Evolutionary conservation across 2,329 filamentous ascomycete genomes (phyloP).

Genomic region (Microdochium trichocladiopsis): DNA sequence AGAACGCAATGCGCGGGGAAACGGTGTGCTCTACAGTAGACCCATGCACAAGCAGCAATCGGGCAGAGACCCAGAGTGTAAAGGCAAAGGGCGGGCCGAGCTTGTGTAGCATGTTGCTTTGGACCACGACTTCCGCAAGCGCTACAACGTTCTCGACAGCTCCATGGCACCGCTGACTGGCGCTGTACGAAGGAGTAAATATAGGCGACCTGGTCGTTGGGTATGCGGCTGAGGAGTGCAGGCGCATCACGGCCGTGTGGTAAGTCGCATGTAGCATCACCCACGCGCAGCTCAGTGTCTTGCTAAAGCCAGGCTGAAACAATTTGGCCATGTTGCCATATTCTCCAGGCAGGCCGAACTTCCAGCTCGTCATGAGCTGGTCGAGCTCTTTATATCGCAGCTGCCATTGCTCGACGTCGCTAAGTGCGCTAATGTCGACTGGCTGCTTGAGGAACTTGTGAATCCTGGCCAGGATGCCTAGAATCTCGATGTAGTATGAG

Average conservation of each 20-base stretch:
- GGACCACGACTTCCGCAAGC: slow-evolving; percentile 70
- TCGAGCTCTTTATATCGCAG: slow-evolving; percentile 80
- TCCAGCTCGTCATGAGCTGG: slow-evolving; percentile 72
- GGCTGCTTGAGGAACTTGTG: slow-evolving; percentile 85
- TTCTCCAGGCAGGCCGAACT: slow-evolving; percentile 73
- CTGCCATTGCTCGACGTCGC: slow-evolving; percentile 88
- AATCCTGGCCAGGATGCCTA: slow-evolving; percentile 80
- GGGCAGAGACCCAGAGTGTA: slow-evolving; percentile 84
- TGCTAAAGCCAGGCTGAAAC: slow-evolving; percentile 61
- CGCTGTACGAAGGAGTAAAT: slow-evolving; percentile 82
- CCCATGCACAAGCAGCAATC: slow-evolving; percentile 80
- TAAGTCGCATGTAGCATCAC: slow-evolving; percentile 89
- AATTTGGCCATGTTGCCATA: slow-evolving; percentile 79
- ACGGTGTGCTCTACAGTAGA: slow-evolving; percentile 83
- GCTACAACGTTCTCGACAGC: slow-evolving; percentile 79
- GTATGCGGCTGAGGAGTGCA: slow-evolving; percentile 89
- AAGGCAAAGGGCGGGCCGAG: slow-evolving; percentile 89
- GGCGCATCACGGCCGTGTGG: slow-evolving; percentile 80
- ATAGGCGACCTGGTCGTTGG: slow-evolving; percentile 83
- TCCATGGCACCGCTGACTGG: slow-evolving; percentile 72
- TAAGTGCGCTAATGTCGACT: slow-evolving; percentile 76
- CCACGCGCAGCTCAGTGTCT: slow-evolving; percentile 72
- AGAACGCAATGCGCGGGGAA: slow-evolving; percentile 70
- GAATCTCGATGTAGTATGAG: slow-evolving; percentile 82
- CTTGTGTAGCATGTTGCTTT: slow-evolving; percentile 67